These are phyloP conservation scores for Suillus subalutaceus DNA, from an alignment of 768 basidiomycete genomes.

Conservation along the genomic window DNA sequence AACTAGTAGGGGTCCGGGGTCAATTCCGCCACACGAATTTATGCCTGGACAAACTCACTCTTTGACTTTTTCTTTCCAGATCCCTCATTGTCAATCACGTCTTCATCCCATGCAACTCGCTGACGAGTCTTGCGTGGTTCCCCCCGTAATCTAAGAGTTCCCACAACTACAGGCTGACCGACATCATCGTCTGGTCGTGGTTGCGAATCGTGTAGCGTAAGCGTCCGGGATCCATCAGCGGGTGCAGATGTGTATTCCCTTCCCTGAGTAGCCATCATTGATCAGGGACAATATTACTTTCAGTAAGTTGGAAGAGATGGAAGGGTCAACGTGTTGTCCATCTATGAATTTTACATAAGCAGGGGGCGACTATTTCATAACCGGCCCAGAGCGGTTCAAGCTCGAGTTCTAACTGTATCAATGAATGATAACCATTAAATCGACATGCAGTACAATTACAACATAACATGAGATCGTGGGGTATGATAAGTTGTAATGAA, in stretches of 20 bases:
- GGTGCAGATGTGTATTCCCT: slow-evolving; percentile 45
- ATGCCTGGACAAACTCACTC: slow-evolving; percentile 54
- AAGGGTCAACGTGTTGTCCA: not conserved
- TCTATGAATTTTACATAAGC: slow-evolving; percentile 5
- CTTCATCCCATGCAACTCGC: slow-evolving; percentile 81
- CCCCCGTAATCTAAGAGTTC: slow-evolving; percentile 64
- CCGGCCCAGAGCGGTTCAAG: not conserved
- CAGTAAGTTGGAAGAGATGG: not conserved
- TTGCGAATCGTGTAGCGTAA: slow-evolving; percentile 46
- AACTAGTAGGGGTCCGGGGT: slow-evolving; percentile 57
- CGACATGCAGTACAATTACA: slow-evolving; percentile 26
- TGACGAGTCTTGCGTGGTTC: slow-evolving; percentile 46
- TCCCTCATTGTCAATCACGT: slow-evolving; percentile 89
- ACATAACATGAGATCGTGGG: slow-evolving; percentile 19
- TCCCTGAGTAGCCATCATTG: slow-evolving; percentile 27
- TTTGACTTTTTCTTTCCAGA: slow-evolving; percentile 91
- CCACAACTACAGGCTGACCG: slow-evolving; percentile 33
- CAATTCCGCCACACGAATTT: not conserved
- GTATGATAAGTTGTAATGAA: slow-evolving; percentile 23
- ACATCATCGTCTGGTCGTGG: slow-evolving; percentile 34
- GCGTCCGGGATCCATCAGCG: slow-evolving; percentile 56
- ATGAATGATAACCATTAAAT: slow-evolving; percentile 21
- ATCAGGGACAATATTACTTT: slow-evolving; percentile 5
- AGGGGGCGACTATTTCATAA: not conserved
- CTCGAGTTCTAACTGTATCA: not conserved